Evolutionary conservation across 106 monocot species (phyloP), one percentile per base, ranked within the genome.

Genomic region (Platanthera zijinensis): DNA sequence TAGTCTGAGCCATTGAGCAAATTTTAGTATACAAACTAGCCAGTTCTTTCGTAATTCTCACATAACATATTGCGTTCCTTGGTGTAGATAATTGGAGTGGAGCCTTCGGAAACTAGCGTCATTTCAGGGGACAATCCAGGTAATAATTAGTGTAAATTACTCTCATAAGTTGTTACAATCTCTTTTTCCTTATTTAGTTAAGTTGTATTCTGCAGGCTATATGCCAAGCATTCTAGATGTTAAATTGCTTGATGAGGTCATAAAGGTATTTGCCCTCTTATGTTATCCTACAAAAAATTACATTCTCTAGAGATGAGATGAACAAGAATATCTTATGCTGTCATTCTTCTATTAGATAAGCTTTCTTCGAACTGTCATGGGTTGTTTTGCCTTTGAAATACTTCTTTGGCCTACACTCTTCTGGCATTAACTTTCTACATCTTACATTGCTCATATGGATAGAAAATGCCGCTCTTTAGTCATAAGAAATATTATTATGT

Each of bases 181-280:
- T 51, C 49, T 74, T 78, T 68, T 46, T 81, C 50, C 82, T 76
- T 72, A 28, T 30, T 74, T 4, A 13, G 3, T 72, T 66, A 28
- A 64, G 56, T 77, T 83, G 21, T 17, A 32, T 80, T 52, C 48
- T 89, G 74, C 86, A 97, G 94, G 93, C 77, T 97, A 92, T 80
- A 74, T 94, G 21, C 91, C 97, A 79, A 97, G 94, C 77, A 88
- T 91, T 80, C 86, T 97, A 83, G 97, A 97, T 84, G 94, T 94
- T 22, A 82, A 81, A 63, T 81, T 97, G 80, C 89, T 97, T 82
- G 97, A 97, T 85, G 94, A 97, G 79, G 97, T 94, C 54, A 54
- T 97, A 52, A 97, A 97, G 93, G 97, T 97, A 21, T 76, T 66
- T 48, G 28, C 10, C 21, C 67, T 74, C 39, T 48, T n/a, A 7